These are phyloP conservation scores for Podaxis sp. DNA, from an alignment of 768 basidiomycete genomes.

Conservation along the genomic window DNA sequence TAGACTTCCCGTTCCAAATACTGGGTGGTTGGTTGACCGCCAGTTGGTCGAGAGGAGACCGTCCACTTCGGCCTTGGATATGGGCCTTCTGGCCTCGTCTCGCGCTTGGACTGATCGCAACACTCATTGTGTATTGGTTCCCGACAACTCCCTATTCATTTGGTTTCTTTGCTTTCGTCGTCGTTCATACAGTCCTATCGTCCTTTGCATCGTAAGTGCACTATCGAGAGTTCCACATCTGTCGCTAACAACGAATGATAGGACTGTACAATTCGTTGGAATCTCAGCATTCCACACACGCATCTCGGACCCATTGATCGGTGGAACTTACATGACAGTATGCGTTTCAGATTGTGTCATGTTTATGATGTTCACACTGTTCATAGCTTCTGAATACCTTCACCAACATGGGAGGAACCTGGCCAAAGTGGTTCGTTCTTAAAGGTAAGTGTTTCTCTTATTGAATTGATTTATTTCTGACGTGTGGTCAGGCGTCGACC, in stretches of 20 bases:
- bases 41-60: slow-evolving; percentile 80
- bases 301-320: slow-evolving; percentile 93
- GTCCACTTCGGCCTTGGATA: slow-evolving; percentile 83
- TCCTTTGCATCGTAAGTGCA: slow-evolving; percentile 77
- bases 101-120: slow-evolving; percentile 64
- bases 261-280: slow-evolving; percentile 98
- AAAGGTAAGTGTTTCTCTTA: slow-evolving; percentile 47
- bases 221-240: not conserved
- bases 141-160: slow-evolving; percentile 69
- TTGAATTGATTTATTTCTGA: slow-evolving; percentile 12
- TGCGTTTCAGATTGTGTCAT: slow-evolving; percentile 20
- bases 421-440: slow-evolving; percentile 96
- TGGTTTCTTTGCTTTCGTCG: slow-evolving; percentile 76
- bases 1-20: slow-evolving; percentile 98
- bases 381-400: slow-evolving; percentile 89
- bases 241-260: slow-evolving; percentile 23
- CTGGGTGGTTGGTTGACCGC: slow-evolving; percentile 92
- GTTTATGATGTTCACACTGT: slow-evolving; percentile 2
- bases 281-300: slow-evolving; percentile 99
- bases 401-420: slow-evolving; percentile 94
- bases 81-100: slow-evolving; percentile 88
- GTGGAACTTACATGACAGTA: slow-evolving; percentile 99
- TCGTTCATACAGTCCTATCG: slow-evolving; percentile 76
- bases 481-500: slow-evolving; percentile 65
- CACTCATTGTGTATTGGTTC: slow-evolving; percentile 80